phyloP scores from a whole-genome alignment of 2,329 filamentous ascomycete species.

The Fusarium nodosum region DNA sequence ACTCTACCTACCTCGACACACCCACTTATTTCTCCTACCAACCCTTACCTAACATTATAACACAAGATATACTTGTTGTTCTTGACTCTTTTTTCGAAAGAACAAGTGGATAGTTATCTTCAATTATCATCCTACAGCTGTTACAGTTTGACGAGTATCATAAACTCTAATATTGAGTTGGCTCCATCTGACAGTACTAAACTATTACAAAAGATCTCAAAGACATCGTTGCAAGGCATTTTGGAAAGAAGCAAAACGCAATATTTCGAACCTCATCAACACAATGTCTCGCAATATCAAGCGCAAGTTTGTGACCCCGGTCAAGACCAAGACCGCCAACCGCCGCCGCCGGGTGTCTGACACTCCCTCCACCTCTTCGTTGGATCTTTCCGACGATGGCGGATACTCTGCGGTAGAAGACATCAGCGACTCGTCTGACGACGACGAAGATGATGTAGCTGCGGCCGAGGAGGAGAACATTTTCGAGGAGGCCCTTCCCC shows the following conservation, averaged over 20 bases:
- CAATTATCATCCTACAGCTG: background rate
- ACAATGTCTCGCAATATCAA: conserved; percentile 68
- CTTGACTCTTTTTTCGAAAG: background rate
- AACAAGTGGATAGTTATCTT: background rate
- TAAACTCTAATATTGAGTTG: conserved; percentile 5
- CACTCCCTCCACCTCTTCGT: conserved; percentile 66
- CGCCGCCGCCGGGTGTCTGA: conserved; percentile 64
- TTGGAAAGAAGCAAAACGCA: background rate
- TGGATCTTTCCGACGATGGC: conserved; percentile 76
- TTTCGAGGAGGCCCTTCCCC: conserved; percentile 61
- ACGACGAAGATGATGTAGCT: conserved; percentile 83
- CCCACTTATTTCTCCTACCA: conserved; percentile 1
- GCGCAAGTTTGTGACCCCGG: conserved; percentile 60
- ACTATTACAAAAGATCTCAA: background rate
- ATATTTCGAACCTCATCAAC: conserved; percentile 7
- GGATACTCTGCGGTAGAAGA: conserved; percentile 83
- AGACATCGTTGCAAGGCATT: background rate
- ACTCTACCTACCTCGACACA: conserved; percentile 12
- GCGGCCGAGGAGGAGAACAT: conserved; percentile 84
- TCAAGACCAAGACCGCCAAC: conserved; percentile 60
- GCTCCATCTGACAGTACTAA: conserved; percentile 9
- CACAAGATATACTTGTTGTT: conserved; percentile 18
- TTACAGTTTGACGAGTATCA: background rate
- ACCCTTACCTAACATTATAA: conserved; percentile 7
- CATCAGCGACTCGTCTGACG: conserved; percentile 81